Evolutionary conservation across 129 eudicot genomes (phyloP).

Genomic region (Tagetes patula): DNA sequence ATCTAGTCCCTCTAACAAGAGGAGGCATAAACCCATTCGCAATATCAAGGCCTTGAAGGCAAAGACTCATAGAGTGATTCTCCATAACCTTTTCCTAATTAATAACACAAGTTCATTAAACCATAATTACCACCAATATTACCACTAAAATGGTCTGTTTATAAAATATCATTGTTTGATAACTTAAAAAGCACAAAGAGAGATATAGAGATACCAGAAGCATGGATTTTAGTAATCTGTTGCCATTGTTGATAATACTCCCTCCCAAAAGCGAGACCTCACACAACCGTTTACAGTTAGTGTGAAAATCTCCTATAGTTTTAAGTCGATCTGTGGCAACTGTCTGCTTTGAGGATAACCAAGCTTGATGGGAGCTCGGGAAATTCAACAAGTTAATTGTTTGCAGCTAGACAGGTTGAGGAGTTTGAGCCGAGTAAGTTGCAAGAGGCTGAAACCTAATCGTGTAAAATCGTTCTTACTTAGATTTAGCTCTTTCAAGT

Average conservation of each 20-base stretch:
- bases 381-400: no score
- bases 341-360: no score
- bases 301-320: no score
- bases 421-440: not conserved
- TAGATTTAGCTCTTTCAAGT: not conserved
- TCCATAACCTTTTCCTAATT: conserved; percentile 3
- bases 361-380: no score
- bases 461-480: not conserved
- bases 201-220: not conserved
- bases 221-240: conserved; percentile 1
- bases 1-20: not conserved
- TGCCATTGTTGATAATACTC: no score
- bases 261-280: no score
- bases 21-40: not conserved
- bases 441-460: not conserved
- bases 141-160: no score
- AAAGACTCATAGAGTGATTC: not conserved
- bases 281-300: no score
- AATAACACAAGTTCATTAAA: not conserved
- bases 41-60: not conserved
- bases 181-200: not conserved
- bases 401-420: no score
- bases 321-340: no score
- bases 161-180: not conserved
- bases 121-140: not conserved